phyloP scores from a whole-genome alignment of 1,284 basidiomycete genomes.

The Leccinum solheimii region DNA sequence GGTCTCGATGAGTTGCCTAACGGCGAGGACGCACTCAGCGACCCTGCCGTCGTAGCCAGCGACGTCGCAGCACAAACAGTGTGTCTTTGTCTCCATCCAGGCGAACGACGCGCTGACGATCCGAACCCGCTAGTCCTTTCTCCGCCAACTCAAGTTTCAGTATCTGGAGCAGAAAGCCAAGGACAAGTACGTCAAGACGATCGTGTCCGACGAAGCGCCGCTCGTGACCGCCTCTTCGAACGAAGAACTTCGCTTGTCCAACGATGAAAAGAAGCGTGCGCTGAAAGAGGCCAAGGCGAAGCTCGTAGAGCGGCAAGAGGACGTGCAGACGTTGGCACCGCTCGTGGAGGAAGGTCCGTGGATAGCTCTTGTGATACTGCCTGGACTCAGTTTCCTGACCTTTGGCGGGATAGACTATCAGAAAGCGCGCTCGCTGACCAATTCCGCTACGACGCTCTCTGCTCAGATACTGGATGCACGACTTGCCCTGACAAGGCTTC shows the following conservation, averaged over 20 bases:
- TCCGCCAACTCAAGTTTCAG: slow-evolving; percentile 83
- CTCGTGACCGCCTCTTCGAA: slow-evolving; percentile 75
- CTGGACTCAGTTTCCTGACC: not conserved
- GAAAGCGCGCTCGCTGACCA: slow-evolving; percentile 51
- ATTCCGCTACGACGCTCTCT: slow-evolving; percentile 58
- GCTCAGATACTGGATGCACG: slow-evolving; percentile 81
- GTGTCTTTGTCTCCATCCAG: slow-evolving; percentile 7
- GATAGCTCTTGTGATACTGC: not conserved
- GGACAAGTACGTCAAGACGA: slow-evolving; percentile 79
- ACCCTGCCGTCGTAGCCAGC: slow-evolving; percentile 34
- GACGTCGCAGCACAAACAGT: slow-evolving; percentile 32
- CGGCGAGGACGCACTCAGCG: slow-evolving; percentile 31
- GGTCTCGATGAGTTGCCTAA: slow-evolving; percentile 26
- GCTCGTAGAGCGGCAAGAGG: slow-evolving; percentile 59
- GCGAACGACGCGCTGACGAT: not conserved
- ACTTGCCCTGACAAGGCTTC: slow-evolving; percentile 72
- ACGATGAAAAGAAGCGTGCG: slow-evolving; percentile 67
- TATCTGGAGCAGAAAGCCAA: slow-evolving; percentile 88
- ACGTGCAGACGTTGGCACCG: slow-evolving; percentile 61
- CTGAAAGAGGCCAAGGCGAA: slow-evolving; percentile 64
- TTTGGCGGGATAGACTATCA: slow-evolving; percentile 51
- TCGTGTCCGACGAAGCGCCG: slow-evolving; percentile 80
- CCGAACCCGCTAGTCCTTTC: slow-evolving; percentile 53
- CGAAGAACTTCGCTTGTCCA: slow-evolving; percentile 57
- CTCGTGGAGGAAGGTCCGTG: slow-evolving; percentile 65